phyloP scores from a whole-genome alignment of 225 moss, liverwort and hornwort species.

The Bryum argenteum region DNA sequence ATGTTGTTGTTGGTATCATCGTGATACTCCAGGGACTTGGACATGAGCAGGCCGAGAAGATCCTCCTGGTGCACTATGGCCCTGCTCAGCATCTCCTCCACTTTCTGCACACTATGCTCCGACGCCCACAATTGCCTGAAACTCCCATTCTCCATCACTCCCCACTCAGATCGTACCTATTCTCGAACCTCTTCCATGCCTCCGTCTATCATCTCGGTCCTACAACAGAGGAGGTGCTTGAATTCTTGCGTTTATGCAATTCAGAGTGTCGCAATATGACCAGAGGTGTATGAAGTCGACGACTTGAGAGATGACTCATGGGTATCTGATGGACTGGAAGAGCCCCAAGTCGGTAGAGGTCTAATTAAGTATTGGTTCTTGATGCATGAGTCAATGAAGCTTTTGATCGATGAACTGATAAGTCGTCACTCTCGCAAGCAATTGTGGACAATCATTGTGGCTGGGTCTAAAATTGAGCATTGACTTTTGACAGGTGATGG shows the following conservation, averaged over 20 bases:
- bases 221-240: background rate
- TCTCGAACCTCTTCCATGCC: background rate
- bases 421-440: slow-evolving; percentile 12
- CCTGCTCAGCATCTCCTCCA: slow-evolving; percentile 56
- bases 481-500: slow-evolving; percentile 15
- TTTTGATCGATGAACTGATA: background rate
- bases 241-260: too few species aligned
- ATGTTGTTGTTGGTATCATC: background rate
- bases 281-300: too few species aligned
- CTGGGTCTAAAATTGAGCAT: slow-evolving; percentile 16
- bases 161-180: background rate
- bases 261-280: too few species aligned
- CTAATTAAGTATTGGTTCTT: background rate
- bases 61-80: slow-evolving; percentile 48
- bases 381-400: background rate
- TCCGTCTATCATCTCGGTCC: background rate
- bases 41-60: slow-evolving; percentile 37
- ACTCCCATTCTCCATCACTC: slow-evolving; percentile 34
- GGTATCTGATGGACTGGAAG: background rate
- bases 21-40: slow-evolving; percentile 8
- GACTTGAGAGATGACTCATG: background rate
- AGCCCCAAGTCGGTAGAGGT: slow-evolving; percentile 27
- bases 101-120: slow-evolving; percentile 40
- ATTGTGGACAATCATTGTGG: slow-evolving; percentile 34
- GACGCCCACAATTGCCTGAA: slow-evolving; percentile 34